These are phyloP conservation scores for Phytophthora vignae DNA, from an alignment of 352 stramenopile species.

Conservation along the genomic window DNA sequence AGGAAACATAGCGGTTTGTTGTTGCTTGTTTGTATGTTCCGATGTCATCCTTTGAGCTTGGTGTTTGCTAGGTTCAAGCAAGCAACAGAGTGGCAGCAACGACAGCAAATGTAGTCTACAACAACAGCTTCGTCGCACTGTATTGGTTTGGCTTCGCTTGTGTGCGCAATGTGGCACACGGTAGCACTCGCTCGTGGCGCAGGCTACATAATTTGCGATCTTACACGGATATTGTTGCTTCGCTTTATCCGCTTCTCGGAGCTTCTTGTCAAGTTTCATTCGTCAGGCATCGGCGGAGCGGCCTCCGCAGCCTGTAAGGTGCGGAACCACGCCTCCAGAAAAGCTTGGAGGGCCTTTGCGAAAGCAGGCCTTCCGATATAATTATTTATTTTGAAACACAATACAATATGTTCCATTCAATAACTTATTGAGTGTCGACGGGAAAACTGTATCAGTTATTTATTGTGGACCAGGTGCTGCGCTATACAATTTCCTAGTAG, in stretches of 20 bases:
- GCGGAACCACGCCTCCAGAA: background rate
- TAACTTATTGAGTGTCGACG: too few species aligned
- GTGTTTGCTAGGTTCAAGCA: background rate
- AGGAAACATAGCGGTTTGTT: slow-evolving; percentile 26
- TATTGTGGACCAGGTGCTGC: too few species aligned
- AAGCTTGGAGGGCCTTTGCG: background rate
- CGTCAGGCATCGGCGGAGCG: background rate
- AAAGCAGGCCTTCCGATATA: too few species aligned
- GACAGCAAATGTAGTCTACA: background rate
- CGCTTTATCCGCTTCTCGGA: background rate
- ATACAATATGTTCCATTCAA: too few species aligned
- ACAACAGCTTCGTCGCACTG: background rate
- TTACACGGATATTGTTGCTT: background rate
- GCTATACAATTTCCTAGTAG: too few species aligned
- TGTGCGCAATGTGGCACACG: background rate
- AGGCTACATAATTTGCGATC: background rate
- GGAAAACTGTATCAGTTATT: too few species aligned
- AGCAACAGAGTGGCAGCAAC: background rate
- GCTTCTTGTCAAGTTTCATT: background rate
- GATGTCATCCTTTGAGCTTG: background rate
- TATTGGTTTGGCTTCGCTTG: background rate
- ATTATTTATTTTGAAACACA: too few species aligned
- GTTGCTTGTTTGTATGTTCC: slow-evolving; percentile 7
- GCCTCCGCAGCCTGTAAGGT: background rate
- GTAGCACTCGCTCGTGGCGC: background rate